A percentile compares a stretch with the other conserved stretches of the same genome.
Evolutionary conservation across 2,329 filamentous ascomycete genomes (phyloP).

Genomic region (Diaporthe amygdali): DNA sequence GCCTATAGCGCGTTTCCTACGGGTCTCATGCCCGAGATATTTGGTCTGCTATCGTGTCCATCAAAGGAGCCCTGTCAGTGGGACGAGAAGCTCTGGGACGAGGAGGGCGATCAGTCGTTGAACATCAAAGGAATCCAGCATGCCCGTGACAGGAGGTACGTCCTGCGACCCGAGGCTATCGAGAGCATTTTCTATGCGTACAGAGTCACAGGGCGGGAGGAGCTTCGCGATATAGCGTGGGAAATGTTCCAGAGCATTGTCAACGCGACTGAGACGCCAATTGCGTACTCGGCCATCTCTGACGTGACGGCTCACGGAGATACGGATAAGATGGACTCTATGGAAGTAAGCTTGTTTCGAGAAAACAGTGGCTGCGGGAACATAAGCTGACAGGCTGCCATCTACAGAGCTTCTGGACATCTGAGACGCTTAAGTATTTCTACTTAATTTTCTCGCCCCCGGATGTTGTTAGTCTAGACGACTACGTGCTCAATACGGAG

Average conservation of each 20-base stretch:
- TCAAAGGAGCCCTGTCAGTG: conserved; percentile 33
- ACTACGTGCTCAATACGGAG: conserved; percentile 53
- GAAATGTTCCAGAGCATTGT: conserved; percentile 63
- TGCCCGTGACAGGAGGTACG: conserved; percentile 46
- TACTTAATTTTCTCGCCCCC: conserved; percentile 66
- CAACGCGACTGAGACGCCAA: conserved; percentile 52
- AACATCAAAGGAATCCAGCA: conserved; percentile 33
- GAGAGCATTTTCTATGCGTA: conserved; percentile 69
- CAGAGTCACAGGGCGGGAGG: conserved; percentile 61
- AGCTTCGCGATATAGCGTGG: conserved; percentile 66
- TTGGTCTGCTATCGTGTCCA: conserved; percentile 46
- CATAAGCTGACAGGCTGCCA: too few relatives aligned
- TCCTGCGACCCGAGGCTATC: conserved; percentile 68
- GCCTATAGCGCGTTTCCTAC: conserved; percentile 54
- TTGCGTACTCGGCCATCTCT: conserved; percentile 59
- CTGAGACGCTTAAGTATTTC: conserved; percentile 62
- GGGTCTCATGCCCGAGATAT: conserved; percentile 61
- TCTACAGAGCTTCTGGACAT: conserved; percentile 47
- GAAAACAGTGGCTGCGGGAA: too few relatives aligned
- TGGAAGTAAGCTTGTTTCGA: too few relatives aligned
- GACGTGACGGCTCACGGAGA: conserved; percentile 46
- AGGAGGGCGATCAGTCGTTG: conserved; percentile 31
- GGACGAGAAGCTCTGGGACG: conserved; percentile 41
- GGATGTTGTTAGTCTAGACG: conserved; percentile 60
- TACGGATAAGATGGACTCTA: conserved; percentile 58